Conservation (phyloP, 2,329 filamentous ascomycete genomes). For the Amesomyces nigricolor region DNA sequence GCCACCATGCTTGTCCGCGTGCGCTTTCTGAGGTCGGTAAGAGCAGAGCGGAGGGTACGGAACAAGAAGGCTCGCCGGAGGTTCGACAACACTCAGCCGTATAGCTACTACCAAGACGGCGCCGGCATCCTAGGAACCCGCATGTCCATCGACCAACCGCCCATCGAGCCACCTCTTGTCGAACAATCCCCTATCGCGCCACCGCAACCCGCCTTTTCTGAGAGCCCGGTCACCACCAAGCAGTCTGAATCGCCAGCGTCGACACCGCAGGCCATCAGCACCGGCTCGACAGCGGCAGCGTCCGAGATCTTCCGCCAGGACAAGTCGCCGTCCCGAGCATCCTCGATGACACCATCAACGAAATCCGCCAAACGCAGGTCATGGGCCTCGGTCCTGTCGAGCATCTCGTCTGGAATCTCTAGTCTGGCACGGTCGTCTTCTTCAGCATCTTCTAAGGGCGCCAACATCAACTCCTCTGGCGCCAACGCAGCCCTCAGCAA, state of each 20-base stretch:
- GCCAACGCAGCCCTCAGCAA: slow-evolving; percentile 25
- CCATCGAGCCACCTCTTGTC: background rate
- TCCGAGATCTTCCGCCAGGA: slow-evolving; percentile 19
- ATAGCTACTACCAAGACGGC: background rate
- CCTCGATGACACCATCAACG: slow-evolving; percentile 20
- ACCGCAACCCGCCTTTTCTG: slow-evolving; percentile 1
- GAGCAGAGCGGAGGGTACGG: slow-evolving; percentile 24
- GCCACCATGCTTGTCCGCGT: slow-evolving; percentile 25
- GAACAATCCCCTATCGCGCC: background rate
- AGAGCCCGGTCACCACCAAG: slow-evolving; percentile 15
- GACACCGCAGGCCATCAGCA: slow-evolving; percentile 18
- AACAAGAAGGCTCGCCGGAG: slow-evolving; percentile 17
- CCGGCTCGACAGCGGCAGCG: slow-evolving; percentile 15
- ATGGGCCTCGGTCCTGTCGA: slow-evolving; percentile 27
- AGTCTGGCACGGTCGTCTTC: slow-evolving; percentile 27
- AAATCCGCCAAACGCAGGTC: slow-evolving; percentile 26
- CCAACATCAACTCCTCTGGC: slow-evolving; percentile 19
- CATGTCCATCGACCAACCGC: slow-evolving; percentile 12
- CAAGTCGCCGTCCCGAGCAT: slow-evolving; percentile 23
- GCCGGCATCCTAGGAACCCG: background rate
- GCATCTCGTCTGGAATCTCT: slow-evolving; percentile 27
- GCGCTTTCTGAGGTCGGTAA: slow-evolving; percentile 25
- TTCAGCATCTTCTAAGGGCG: slow-evolving; percentile 24
- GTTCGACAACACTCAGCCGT: slow-evolving; percentile 13
- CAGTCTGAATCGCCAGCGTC: slow-evolving; percentile 21